Percentiles rank a stretch among this genome's conserved stretches.
Evolutionary conservation across 2,329 filamentous ascomycete genomes (phyloP).

Genomic region (Atkinsonella texensis): DNA sequence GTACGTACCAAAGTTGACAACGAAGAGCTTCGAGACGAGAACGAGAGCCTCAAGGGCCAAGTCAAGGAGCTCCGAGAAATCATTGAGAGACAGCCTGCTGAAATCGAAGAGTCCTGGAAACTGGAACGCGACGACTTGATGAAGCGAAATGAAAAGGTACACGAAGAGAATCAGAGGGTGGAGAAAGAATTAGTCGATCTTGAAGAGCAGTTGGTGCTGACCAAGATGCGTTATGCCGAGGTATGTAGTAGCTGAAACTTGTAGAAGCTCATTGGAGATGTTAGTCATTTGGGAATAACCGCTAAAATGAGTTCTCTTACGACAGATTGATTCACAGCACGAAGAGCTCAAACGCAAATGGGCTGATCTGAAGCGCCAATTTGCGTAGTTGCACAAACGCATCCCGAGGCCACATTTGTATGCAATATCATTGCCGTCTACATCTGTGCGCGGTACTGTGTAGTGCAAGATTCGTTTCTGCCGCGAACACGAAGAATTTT

Average conservation of each 20-base stretch:
- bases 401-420: background rate
- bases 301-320: background rate
- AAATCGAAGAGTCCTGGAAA: conserved; percentile 72
- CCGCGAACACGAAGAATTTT: background rate
- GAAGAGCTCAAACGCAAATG: conserved; percentile 61
- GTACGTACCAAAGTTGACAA: conserved; percentile 91
- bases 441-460: background rate
- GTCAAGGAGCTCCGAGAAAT: conserved; percentile 75
- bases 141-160: conserved; percentile 83
- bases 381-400: conserved; percentile 19
- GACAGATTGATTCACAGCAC: conserved; percentile 52
- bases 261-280: background rate
- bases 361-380: conserved; percentile 52
- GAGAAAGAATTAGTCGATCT: conserved; percentile 87
- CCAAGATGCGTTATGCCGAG: conserved; percentile 93
- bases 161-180: conserved; percentile 79
- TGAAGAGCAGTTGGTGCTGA: conserved; percentile 82
- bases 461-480: background rate
- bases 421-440: background rate
- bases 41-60: conserved; percentile 76
- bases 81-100: conserved; percentile 78
- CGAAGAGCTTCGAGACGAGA: conserved; percentile 76
- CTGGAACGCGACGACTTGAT: conserved; percentile 85
- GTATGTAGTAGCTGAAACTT: conserved; percentile 38
- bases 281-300: background rate